Evolutionary conservation across 2,329 filamentous ascomycete species (phyloP).

Genomic region (Thermomyces lanuginosus): DNA sequence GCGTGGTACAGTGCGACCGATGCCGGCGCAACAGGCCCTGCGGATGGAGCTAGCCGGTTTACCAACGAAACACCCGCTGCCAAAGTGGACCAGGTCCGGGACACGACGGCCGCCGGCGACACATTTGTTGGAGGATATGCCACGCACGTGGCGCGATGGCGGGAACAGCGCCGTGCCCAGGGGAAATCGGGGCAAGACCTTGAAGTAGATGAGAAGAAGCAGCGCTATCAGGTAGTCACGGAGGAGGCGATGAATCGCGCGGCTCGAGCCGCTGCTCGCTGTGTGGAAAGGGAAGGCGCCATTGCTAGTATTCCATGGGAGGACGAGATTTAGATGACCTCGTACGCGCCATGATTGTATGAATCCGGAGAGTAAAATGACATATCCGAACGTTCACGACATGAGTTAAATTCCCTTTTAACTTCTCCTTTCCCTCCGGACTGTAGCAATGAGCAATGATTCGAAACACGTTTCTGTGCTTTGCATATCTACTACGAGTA

Average conservation of each 20-base stretch:
- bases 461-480: too few species aligned
- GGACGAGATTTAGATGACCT: conserved; percentile 27
- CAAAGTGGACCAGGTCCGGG: conserved; percentile 58
- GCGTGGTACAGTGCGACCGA: conserved; percentile 47
- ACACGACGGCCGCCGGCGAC: conserved; percentile 88
- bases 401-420: too few species aligned
- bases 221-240: conserved; percentile 28
- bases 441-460: too few species aligned
- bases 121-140: conserved; percentile 87
- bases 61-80: conserved; percentile 40
- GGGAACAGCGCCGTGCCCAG: conserved; percentile 25
- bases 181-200: conserved; percentile 36
- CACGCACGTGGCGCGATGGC: conserved; percentile 46
- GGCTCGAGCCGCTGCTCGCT: conserved; percentile 27
- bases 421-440: too few species aligned
- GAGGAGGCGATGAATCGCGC: conserved; percentile 30
- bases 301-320: conserved; percentile 35
- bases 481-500: too few species aligned
- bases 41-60: conserved; percentile 15
- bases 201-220: conserved; percentile 17
- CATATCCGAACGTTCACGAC: too few species aligned
- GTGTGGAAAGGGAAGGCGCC: conserved; percentile 30
- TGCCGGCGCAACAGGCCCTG: conserved; percentile 27
- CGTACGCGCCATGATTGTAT: too few species aligned
- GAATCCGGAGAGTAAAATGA: too few species aligned